phyloP scores from a whole-genome alignment of 208 protist species.

The Dictyostelium gargantuum region DNA sequence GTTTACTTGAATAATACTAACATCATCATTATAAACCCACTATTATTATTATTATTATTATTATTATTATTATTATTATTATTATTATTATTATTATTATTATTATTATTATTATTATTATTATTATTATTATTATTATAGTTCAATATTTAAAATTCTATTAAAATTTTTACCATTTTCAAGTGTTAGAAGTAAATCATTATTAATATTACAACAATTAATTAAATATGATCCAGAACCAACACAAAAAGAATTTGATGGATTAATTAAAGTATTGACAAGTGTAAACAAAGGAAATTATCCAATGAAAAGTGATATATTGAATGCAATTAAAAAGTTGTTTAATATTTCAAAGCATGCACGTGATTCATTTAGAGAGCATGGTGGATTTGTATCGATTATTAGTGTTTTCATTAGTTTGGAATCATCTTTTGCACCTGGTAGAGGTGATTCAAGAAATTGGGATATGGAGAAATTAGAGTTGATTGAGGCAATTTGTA shows the following conservation, averaged over 20 bases:
- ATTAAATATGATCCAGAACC: constrained; percentile 54
- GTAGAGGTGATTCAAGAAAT: neutral
- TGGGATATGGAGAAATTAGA: constrained; percentile 4
- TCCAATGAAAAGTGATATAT: constrained; percentile 58
- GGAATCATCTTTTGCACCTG: neutral
- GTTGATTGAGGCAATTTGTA: constrained; percentile 13
- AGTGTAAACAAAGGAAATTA: neutral
- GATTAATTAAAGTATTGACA: constrained; percentile 29
- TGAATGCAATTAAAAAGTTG: constrained; percentile 41
- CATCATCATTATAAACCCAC: too few relatives aligned
- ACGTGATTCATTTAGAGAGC: constrained; percentile 48
- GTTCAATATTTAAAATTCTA: constrained; percentile 40
- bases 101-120: neutral
- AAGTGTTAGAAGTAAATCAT: constrained; percentile 20
- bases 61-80: too few relatives aligned
- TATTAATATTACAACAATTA: constrained; percentile 49
- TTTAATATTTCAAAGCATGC: constrained; percentile 31
- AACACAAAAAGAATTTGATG: constrained; percentile 52
- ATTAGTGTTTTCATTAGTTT: constrained; percentile 11
- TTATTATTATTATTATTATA: neutral
- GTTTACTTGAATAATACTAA: too few relatives aligned
- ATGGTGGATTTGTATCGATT: constrained; percentile 60
- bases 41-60: too few relatives aligned
- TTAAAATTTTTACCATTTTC: constrained; percentile 30
- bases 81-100: too few relatives aligned